A percentile compares a stretch with the other conserved stretches of the same genome.
Conservation (phyloP, 2,329 filamentous ascomycete genomes). For the Fusarium sulawesiense region DNA sequence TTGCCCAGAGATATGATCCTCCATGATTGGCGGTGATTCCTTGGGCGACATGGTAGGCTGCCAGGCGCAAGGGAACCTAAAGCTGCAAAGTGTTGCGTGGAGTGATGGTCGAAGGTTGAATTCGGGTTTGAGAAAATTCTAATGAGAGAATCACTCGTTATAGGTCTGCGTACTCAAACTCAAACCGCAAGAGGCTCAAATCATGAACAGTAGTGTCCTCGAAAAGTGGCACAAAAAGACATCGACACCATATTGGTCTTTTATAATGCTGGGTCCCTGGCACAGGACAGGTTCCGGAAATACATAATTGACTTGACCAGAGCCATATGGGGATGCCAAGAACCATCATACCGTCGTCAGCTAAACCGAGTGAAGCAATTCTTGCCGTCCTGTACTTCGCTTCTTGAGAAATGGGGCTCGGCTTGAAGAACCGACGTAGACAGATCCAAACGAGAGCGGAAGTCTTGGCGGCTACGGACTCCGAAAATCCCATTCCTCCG, state of each 20-base stretch:
- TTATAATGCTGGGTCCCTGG: background rate
- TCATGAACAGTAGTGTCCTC: background rate
- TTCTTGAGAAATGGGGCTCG: background rate
- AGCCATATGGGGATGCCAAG: constrained; percentile 13
- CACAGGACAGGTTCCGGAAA: background rate
- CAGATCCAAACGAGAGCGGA: background rate
- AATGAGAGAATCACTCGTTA: background rate
- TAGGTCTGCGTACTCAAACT: background rate
- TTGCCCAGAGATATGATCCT: constrained; percentile 53
- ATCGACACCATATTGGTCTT: background rate
- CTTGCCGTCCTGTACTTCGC: background rate
- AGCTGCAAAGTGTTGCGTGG: background rate
- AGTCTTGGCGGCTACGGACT: constrained; percentile 1
- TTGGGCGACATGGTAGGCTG: constrained; percentile 3
- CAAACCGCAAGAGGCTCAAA: background rate
- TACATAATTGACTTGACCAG: background rate
- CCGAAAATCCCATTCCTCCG: background rate
- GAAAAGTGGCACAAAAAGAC: background rate
- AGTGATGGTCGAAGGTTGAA: background rate
- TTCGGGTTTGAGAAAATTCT: background rate
- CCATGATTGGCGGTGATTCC: constrained; percentile 2
- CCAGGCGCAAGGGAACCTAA: background rate
- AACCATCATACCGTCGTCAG: background rate
- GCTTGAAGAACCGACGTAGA: background rate
- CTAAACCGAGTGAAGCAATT: constrained; percentile 21